Percentiles rank a stretch among this genome's conserved stretches.
Conservation (phyloP, 202 grass and related monocot species). For the Dendrocalamus latiflorus region DNA sequence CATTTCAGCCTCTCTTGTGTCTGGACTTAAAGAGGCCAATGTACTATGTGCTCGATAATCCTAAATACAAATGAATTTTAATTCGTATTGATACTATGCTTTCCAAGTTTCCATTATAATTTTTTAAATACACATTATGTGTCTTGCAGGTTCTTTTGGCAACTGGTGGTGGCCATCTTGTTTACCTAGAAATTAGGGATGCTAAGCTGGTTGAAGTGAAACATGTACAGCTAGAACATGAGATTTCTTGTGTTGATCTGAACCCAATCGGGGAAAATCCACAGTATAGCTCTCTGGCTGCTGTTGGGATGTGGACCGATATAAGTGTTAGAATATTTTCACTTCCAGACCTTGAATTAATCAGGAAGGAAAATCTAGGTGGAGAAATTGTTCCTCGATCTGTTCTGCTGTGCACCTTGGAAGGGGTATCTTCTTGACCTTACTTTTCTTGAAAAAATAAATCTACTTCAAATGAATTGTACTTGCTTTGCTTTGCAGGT, state of each 20-base stretch:
- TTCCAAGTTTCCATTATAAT: not conserved
- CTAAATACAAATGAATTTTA: not conserved
- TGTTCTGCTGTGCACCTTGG: conserved; percentile 84
- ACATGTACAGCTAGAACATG: conserved; percentile 83
- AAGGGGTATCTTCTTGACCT: conserved; percentile 63
- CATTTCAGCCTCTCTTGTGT: not conserved
- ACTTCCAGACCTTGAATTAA: conserved; percentile 75
- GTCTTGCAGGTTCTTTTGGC: conserved; percentile 78
- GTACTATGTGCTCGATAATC: not conserved
- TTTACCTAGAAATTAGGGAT: conserved; percentile 87
- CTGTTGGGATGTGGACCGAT: conserved; percentile 98
- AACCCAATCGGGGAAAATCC: conserved; percentile 73
- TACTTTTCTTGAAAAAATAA: conserved; percentile 7
- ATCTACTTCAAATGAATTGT: conserved; percentile 3
- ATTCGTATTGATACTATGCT: not conserved
- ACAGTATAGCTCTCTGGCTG: conserved; percentile 77
- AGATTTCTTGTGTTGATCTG: conserved; percentile 94
- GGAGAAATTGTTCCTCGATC: conserved; percentile 97
- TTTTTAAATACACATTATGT: conserved; percentile 9
- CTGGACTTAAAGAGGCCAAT: not conserved
- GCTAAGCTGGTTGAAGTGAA: conserved; percentile 78
- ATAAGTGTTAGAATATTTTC: conserved; percentile 96
- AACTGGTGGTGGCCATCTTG: conserved; percentile 92
- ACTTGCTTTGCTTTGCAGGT: conserved; percentile 49
- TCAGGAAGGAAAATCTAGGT: conserved; percentile 78